Evolutionary conservation across 1,284 basidiomycete genomes (phyloP), one percentile per base, ranked within the genome.

Genomic region (Coriolopsis trogii): DNA sequence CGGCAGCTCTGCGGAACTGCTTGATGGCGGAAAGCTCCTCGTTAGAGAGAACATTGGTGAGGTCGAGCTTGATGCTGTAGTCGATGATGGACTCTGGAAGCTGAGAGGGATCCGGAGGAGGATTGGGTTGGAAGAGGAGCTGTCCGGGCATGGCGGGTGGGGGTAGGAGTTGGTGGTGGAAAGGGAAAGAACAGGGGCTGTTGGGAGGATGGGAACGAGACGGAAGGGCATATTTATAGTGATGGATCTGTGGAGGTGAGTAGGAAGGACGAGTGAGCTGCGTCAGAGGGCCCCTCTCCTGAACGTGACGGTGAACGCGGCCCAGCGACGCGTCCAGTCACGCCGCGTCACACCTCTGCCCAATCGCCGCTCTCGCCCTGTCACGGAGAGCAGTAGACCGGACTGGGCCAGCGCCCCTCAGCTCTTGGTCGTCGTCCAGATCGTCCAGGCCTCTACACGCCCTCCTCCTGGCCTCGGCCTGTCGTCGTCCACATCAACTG

Each of bases 91-190:
- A 68, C 24, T 82, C 76, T 0, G 84, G 77, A 39, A 88, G 74
- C 30, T 71, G 75, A 24, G 86, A 88, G 1, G 79, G 70, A 45
- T 85, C 85, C 5, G 85, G 70, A 50, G 82, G 79, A 3, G 85
- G 85, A 55, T 87, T 87, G 29, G 84, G 73, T 60, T 78, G 70
- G 21, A 70, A 68, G 40, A 86, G 69, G 41, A 70, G 64, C 60
- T 87, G 82, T 31, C 69, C 82, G 64, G 84, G 81, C 84, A 86
- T 86, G 38, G 47, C 67, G 56, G 18, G 31, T 16, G 34, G 34
- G 45, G 31, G 43, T 21, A 16, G 41, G 33, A 39, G 43, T 28
- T 26, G 39, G 41, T 41, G 40, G 41, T 38, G 23, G 42, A 38
- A 21, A 25, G 29, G 42, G 30, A 38, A 48, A 41, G 33, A 16